Base-by-base conservation (phyloP, 768 basidiomycete species). In the Mycena albidolilacea region DNA sequence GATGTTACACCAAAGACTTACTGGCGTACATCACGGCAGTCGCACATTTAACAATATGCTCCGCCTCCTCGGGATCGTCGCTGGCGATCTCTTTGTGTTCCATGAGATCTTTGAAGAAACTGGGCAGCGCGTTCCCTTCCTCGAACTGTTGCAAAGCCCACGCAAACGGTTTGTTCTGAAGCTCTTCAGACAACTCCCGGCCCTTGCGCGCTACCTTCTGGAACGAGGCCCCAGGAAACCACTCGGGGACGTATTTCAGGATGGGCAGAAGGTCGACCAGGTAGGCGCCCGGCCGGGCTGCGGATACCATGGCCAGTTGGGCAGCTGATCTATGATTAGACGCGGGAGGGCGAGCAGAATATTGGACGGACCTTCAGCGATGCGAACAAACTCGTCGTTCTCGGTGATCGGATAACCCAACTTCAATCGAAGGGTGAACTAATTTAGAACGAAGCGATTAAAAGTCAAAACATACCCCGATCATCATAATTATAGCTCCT, bases 181-280 rank as follows among this genome's bases (percentile, higher is more conserved):
- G 61, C 64, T 44, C 48, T 55, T 64, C 21, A 59, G 72, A 39
- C 37, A 76, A 15, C 54, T 57, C 41, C 38, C 57, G 19, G 72
- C 80, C 57, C 66, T 75, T 55, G 58, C 74, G 74, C 3, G 79
- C 84, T 35, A 80, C 73, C 15, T 63, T 48, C 76, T 86, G 81
- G 78, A 86, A 85, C 0, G 67, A 69, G 9, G 85, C 85, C 17
- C 85, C 85, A 10, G 84, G 84, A 66, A 86, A 77, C 84, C 84
- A 85, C 38, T 80, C 80, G 15, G 84, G 84, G 57, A 86, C 76
- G 41, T 81, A 74, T 57, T 79, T 79, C 71, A 85, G 84, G 82
- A 67, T 54, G 23, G 70, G 67, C 19, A 74, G 19, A 37, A 84
- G 58, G 61, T 85, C 84, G 50, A 85, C 84, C 63, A 85, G 71